phyloP scores from a whole-genome alignment of 495 filamentous ascomycete species.

The Hypoxylon trugodes region DNA sequence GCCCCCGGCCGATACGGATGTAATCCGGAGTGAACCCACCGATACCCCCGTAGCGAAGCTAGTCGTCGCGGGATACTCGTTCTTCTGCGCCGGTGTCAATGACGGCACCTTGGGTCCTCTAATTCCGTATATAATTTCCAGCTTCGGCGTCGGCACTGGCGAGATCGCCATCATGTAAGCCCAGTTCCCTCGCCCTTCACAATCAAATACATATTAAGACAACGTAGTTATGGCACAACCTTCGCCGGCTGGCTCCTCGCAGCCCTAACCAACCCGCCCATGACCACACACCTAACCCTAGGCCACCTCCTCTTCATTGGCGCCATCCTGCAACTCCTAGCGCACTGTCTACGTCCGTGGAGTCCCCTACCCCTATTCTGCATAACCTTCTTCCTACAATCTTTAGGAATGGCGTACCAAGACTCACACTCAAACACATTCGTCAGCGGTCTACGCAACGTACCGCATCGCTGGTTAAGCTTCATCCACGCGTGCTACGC shows the following conservation, averaged over 20 bases:
- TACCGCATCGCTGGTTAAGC: slow-evolving; percentile 63
- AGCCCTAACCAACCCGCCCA: slow-evolving; percentile 56
- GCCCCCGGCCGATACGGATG: not conserved
- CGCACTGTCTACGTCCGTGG: slow-evolving; percentile 59
- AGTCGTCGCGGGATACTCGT: slow-evolving; percentile 59
- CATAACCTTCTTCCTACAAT: slow-evolving; percentile 57
- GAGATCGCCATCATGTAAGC: slow-evolving; percentile 57
- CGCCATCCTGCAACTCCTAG: slow-evolving; percentile 55
- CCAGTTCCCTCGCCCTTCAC: slow-evolving; percentile 7
- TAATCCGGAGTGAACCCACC: slow-evolving; percentile 25
- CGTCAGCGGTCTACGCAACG: slow-evolving; percentile 53
- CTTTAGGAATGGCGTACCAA: slow-evolving; percentile 60
- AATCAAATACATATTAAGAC: not conserved
- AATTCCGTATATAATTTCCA: slow-evolving; percentile 62
- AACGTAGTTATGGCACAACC: slow-evolving; percentile 49
- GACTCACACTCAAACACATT: slow-evolving; percentile 64
- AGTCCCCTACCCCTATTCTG: slow-evolving; percentile 57
- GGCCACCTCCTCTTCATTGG: slow-evolving; percentile 60
- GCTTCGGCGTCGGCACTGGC: slow-evolving; percentile 57
- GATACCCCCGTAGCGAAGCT: slow-evolving; percentile 52
- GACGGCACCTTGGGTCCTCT: slow-evolving; percentile 64
- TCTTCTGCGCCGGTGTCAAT: slow-evolving; percentile 63
- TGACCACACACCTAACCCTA: slow-evolving; percentile 53
- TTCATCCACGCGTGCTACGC: slow-evolving; percentile 66
- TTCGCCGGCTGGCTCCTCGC: slow-evolving; percentile 60